phyloP scores from a whole-genome alignment of 345 rosid genomes.

The Adansonia digitata region DNA sequence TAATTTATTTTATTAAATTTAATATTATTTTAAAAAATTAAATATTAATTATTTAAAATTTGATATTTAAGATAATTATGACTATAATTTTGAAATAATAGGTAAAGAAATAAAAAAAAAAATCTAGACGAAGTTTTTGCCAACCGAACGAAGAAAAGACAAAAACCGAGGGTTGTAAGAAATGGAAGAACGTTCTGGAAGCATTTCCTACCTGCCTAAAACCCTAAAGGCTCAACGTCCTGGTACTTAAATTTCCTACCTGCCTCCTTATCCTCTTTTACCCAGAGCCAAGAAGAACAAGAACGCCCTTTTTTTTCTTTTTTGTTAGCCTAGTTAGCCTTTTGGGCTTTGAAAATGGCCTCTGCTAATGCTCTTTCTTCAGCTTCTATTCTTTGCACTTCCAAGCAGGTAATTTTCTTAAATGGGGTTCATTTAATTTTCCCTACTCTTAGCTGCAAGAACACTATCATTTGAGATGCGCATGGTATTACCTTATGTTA shows the following conservation, averaged over 20 bases:
- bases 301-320: background rate
- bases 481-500: background rate
- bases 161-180: too few relatives aligned
- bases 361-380: slow-evolving; percentile 71
- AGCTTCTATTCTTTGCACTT: slow-evolving; percentile 62
- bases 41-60: too few relatives aligned
- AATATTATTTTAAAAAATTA: too few relatives aligned
- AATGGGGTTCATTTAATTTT: background rate
- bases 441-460: background rate
- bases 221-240: slow-evolving; percentile 34
- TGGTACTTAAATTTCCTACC: background rate
- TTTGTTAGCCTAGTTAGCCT: background rate
- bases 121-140: too few relatives aligned
- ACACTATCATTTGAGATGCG: background rate
- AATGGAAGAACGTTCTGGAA: slow-evolving; percentile 60
- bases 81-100: too few relatives aligned
- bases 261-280: slow-evolving; percentile 31
- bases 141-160: too few relatives aligned
- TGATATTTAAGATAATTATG: too few relatives aligned
- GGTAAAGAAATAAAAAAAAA: too few relatives aligned
- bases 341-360: slow-evolving; percentile 39
- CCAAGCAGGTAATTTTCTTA: slow-evolving; percentile 47
- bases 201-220: slow-evolving; percentile 18
- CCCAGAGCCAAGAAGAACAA: background rate
- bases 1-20: too few relatives aligned